These are phyloP conservation scores for Pontederia paniculata DNA, from an alignment of 176 grass and related monocot genomes.

Conservation along the genomic window DNA sequence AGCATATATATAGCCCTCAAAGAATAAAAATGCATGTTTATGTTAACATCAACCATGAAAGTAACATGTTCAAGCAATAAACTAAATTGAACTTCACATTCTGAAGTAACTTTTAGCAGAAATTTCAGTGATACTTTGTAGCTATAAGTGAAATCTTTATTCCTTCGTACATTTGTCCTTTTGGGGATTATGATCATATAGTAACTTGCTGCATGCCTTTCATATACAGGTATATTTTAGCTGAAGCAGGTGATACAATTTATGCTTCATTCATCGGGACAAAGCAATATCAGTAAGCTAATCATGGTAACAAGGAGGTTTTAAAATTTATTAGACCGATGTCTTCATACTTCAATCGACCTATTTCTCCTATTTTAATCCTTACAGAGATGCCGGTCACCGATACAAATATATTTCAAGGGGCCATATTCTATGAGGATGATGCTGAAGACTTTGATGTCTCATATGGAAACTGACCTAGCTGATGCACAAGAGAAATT, in stretches of 20 bases:
- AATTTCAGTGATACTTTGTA: too few relatives aligned
- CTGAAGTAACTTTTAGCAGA: too few relatives aligned
- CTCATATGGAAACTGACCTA: slow-evolving; percentile 38
- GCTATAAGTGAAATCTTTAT: too few relatives aligned
- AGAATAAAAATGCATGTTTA: too few relatives aligned
- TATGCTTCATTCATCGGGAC: slow-evolving; percentile 96
- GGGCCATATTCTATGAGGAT: slow-evolving; percentile 71
- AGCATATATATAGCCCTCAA: too few relatives aligned
- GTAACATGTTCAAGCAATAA: too few relatives aligned
- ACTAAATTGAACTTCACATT: too few relatives aligned
- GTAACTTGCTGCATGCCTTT: not conserved
- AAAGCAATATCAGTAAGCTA: slow-evolving; percentile 75
- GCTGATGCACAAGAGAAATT: slow-evolving; percentile 25
- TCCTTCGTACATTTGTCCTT: too few relatives aligned
- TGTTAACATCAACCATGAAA: too few relatives aligned
- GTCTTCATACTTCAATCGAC: slow-evolving; percentile 2
- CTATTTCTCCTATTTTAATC: slow-evolving; percentile 18
- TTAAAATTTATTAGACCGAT: not conserved
- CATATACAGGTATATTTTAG: slow-evolving; percentile 79
- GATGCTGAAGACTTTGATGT: slow-evolving; percentile 26
- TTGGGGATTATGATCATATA: not conserved
- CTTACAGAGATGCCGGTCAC: slow-evolving; percentile 73
- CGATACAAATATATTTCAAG: slow-evolving; percentile 99
- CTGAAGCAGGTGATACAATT: slow-evolving; percentile 74
- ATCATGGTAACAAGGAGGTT: not conserved